Percentiles rank a stretch among this genome's conserved stretches.
phyloP scores from a whole-genome alignment of 139 green algal species.

The Chlamydomonas urium region DNA sequence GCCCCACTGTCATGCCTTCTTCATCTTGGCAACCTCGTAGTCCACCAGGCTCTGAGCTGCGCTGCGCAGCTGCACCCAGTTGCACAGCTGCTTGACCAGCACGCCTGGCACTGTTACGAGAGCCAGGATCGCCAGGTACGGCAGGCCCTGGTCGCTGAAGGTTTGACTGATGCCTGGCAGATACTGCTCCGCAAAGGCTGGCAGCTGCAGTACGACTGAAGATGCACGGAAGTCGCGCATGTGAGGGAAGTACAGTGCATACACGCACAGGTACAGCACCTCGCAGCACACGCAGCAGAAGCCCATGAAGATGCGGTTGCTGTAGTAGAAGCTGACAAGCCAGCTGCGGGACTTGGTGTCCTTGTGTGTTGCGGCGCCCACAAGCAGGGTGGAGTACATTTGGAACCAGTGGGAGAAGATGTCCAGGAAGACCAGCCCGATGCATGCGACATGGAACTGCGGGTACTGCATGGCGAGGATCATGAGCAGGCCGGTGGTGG shows the following conservation, averaged over 20 bases:
- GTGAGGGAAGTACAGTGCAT: conserved; percentile 9
- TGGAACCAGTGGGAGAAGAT: conserved; percentile 92
- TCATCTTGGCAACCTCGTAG: conserved; percentile 24
- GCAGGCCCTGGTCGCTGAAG: conserved; percentile 11
- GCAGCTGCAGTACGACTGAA: background rate
- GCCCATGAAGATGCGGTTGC: conserved; percentile 91
- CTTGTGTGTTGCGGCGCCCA: conserved; percentile 74
- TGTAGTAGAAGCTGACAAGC: conserved; percentile 90
- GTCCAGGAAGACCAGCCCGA: conserved; percentile 85
- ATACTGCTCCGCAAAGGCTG: background rate
- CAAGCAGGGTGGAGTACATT: conserved; percentile 74
- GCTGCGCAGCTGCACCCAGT: conserved; percentile 66
- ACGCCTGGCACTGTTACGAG: conserved; percentile 16
- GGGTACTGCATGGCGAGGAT: conserved; percentile 68
- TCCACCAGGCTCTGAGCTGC: conserved; percentile 48
- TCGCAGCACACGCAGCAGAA: conserved; percentile 90
- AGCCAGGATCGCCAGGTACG: background rate
- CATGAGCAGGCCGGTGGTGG: conserved; percentile 81
- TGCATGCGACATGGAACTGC: conserved; percentile 39
- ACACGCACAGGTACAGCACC: conserved; percentile 10
- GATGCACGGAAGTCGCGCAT: background rate
- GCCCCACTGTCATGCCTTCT: conserved; percentile 7
- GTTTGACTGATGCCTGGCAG: background rate
- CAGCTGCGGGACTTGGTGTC: conserved; percentile 56
- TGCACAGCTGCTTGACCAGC: conserved; percentile 65